Conservation (phyloP, 805 yeast species). For the Candida maesae region DNA sequence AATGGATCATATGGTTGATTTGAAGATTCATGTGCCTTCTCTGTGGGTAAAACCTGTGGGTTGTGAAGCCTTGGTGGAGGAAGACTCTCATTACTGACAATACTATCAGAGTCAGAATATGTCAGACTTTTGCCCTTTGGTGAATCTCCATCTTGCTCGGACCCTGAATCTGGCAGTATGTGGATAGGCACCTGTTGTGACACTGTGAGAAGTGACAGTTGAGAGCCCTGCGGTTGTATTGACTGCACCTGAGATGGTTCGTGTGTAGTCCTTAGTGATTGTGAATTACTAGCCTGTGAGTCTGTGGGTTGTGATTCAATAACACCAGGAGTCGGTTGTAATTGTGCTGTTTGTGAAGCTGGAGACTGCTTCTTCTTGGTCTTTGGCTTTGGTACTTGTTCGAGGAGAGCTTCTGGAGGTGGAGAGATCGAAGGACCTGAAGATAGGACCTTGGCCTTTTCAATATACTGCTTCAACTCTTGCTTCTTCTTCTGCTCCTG, state of each 20-base stretch:
- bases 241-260: not conserved
- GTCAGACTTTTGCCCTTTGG: slow-evolving; percentile 23
- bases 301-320: not conserved
- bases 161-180: slow-evolving; percentile 11
- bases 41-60: slow-evolving; percentile 25
- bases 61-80: slow-evolving; percentile 28
- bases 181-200: slow-evolving; percentile 6
- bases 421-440: slow-evolving; percentile 7
- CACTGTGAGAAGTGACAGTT: not conserved
- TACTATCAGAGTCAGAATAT: slow-evolving; percentile 26
- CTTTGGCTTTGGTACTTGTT: not conserved
- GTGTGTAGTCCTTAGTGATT: not conserved
- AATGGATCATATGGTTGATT: slow-evolving; percentile 7
- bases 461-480: slow-evolving; percentile 24
- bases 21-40: slow-evolving; percentile 10
- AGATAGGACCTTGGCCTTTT: slow-evolving; percentile 20
- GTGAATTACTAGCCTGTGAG: not conserved
- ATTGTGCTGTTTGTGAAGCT: not conserved
- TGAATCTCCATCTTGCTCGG: slow-evolving; percentile 14
- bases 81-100: slow-evolving; percentile 24
- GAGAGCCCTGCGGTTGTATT: not conserved
- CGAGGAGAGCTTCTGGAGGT: slow-evolving; percentile 9
- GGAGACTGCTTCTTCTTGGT: slow-evolving; percentile 1
- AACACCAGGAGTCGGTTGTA: not conserved
- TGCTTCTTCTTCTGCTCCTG: slow-evolving; percentile 23